Evolutionary conservation across 805 yeast genomes (phyloP).

Genomic region (Sugiyamaella lignohabitans): DNA sequence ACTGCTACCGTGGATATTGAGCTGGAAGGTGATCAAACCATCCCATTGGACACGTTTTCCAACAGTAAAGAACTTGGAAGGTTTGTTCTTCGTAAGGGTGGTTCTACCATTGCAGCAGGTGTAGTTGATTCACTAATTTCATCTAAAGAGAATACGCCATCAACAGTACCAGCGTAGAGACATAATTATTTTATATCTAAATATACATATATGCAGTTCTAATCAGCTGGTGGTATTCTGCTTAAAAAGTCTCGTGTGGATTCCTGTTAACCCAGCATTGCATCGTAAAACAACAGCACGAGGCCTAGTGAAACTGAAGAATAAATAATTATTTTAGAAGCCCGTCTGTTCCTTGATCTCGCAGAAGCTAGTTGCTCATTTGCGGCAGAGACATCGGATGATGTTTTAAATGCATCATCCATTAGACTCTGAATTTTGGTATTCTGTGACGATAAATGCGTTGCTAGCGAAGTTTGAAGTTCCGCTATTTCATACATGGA

Average conservation of each 20-base stretch:
- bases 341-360: constrained; percentile 53
- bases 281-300: constrained; percentile 42
- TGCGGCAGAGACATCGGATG: constrained; percentile 60
- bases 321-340: constrained; percentile 51
- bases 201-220: too few species aligned
- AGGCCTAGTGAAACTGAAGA: constrained; percentile 51
- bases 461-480: constrained; percentile 65
- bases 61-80: constrained; percentile 54
- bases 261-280: constrained; percentile 18
- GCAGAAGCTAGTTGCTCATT: constrained; percentile 66
- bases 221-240: too few species aligned
- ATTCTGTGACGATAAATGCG: constrained; percentile 67
- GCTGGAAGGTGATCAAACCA: constrained; percentile 36
- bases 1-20: constrained; percentile 53
- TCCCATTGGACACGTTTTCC: constrained; percentile 47
- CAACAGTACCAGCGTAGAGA: not conserved
- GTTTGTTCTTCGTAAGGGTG: constrained; percentile 63
- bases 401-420: constrained; percentile 62
- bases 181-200: not conserved
- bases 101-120: constrained; percentile 65
- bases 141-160: too few species aligned
- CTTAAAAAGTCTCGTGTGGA: too few species aligned
- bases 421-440: constrained; percentile 57
- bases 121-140: constrained; percentile 28
- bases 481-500: constrained; percentile 56